Evolutionary conservation across 169 alveolate species (phyloP).

Genomic region (Babesia bovis): DNA sequence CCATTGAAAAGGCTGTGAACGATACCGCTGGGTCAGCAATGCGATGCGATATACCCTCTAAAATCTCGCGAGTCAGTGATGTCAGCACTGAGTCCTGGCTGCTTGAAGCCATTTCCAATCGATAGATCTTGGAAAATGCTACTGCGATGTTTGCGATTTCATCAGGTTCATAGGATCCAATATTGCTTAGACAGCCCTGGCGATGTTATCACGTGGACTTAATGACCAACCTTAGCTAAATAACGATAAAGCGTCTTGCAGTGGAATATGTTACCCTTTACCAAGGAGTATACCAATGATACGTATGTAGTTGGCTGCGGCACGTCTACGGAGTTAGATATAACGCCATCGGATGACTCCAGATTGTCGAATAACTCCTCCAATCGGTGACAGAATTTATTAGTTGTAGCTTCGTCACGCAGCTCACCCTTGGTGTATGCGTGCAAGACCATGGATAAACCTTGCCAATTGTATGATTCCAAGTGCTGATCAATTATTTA

Average conservation of each 20-base stretch:
- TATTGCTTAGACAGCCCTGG: slow-evolving; percentile 13
- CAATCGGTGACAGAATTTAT: slow-evolving; percentile 23
- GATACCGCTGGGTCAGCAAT: slow-evolving; percentile 13
- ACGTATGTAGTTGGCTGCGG: slow-evolving; percentile 35
- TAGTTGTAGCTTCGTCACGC: slow-evolving; percentile 13
- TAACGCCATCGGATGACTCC: slow-evolving; percentile 1
- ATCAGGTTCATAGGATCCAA: slow-evolving; percentile 33
- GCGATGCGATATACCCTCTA: neutral
- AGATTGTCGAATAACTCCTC: slow-evolving; percentile 4
- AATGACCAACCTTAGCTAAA: slow-evolving; percentile 32
- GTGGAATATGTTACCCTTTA: slow-evolving; percentile 31
- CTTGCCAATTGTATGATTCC: slow-evolving; percentile 45
- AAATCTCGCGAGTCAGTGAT: neutral
- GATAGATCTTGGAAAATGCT: slow-evolving; percentile 38
- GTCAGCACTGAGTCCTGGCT: neutral
- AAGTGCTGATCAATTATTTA: slow-evolving; percentile 1
- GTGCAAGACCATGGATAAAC: slow-evolving; percentile 63
- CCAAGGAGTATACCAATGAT: slow-evolving; percentile 56
- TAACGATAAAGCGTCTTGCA: slow-evolving; percentile 8
- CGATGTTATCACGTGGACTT: neutral
- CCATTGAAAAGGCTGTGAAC: slow-evolving; percentile 51
- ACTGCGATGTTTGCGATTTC: slow-evolving; percentile 47
- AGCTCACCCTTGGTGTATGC: slow-evolving; percentile 53
- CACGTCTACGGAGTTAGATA: neutral
- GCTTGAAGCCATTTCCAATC: neutral